Percentiles rank a stretch among this genome's conserved stretches.
Conservation (phyloP, 495 filamentous ascomycete species). For the Hyaloscypha hepaticicola region DNA sequence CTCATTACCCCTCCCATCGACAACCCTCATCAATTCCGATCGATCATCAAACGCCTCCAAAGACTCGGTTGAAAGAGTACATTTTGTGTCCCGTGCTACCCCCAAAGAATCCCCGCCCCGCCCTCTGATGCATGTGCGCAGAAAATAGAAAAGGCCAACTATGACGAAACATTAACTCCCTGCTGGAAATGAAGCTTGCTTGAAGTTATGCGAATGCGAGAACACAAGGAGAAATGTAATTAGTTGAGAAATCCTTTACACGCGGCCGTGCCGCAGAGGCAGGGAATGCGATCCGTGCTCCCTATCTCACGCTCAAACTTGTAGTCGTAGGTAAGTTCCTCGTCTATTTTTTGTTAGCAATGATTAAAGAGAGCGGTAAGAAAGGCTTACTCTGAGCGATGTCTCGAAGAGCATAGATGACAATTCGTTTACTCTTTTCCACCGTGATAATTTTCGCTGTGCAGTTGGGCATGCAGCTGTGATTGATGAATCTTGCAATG, state of each 20-base stretch:
- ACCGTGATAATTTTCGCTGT: conserved; percentile 99
- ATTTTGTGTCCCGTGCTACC: conserved; percentile 20
- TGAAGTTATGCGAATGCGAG: background rate
- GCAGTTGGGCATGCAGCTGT: conserved; percentile 96
- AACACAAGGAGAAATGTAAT: conserved; percentile 29
- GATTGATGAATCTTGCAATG: conserved; percentile 98
- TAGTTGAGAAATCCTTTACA: conserved; percentile 99
- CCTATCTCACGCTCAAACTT: conserved; percentile 98
- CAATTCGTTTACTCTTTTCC: conserved; percentile 97
- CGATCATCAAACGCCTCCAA: conserved; percentile 22
- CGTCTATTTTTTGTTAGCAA: conserved; percentile 66
- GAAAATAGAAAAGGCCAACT: conserved; percentile 2
- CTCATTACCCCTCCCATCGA: conserved; percentile 7
- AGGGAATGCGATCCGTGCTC: conserved; percentile 92
- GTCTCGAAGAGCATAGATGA: conserved; percentile 95
- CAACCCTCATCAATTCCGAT: background rate
- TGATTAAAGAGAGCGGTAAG: background rate
- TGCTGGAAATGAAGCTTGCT: conserved; percentile 15
- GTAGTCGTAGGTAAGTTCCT: conserved; percentile 99
- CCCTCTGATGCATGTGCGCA: conserved; percentile 25
- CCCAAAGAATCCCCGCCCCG: conserved; percentile 2
- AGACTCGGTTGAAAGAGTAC: conserved; percentile 35
- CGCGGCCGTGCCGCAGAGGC: conserved; percentile 89
- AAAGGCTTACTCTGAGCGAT: conserved; percentile 79
- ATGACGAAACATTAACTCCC: conserved; percentile 7